Evolutionary conservation across 441 rosid species (phyloP).

Genomic region (Populus hybrid): DNA sequence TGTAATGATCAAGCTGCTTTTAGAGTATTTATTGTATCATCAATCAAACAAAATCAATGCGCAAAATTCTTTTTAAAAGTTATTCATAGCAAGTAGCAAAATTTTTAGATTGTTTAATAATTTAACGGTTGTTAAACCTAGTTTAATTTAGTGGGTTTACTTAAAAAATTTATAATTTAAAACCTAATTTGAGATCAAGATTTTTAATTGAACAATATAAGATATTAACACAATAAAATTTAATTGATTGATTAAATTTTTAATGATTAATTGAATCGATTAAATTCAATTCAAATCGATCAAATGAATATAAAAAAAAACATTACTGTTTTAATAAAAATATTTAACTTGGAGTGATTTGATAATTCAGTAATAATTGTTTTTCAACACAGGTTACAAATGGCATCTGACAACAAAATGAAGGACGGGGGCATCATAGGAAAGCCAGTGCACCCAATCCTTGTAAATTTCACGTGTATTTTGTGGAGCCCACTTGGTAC

Average conservation of each 20-base stretch:
- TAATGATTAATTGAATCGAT: background rate
- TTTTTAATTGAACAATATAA: no score
- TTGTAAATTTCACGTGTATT: background rate
- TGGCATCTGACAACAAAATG: background rate
- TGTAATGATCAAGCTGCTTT: constrained; percentile 4
- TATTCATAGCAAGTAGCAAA: no score
- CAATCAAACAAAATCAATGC: background rate
- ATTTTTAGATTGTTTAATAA: no score
- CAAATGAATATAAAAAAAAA: background rate
- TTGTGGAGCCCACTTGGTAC: constrained; percentile 14
- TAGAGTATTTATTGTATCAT: constrained; percentile 1
- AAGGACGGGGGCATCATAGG: background rate
- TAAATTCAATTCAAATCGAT: background rate
- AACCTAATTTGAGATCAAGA: no score
- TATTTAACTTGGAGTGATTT: background rate
- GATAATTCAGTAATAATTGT: no score
- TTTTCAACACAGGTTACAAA: background rate
- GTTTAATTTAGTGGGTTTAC: no score
- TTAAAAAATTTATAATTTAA: no score
- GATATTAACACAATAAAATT: no score
- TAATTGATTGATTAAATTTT: no score
- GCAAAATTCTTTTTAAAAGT: no score
- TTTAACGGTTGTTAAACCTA: no score
- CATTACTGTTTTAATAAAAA: no score
- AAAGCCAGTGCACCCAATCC: background rate